Base-by-base conservation (phyloP, 192 early-diverging fungal genomes). In the Coemansia sp. region DNA sequence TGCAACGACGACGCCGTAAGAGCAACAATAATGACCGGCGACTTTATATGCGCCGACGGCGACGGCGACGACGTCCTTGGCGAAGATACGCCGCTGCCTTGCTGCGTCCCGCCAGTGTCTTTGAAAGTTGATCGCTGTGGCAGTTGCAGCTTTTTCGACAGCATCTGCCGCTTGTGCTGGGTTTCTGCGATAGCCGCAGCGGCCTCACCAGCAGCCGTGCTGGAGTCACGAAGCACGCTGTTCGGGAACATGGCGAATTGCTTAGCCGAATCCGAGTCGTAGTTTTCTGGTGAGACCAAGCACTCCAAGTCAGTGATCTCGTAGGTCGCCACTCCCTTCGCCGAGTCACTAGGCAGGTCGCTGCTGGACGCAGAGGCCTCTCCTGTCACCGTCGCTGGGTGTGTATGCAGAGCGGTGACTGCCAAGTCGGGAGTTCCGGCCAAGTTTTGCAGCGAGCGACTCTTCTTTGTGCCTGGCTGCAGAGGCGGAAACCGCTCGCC, bases 11-110 rank as follows among this genome's bases (percentile, higher is more conserved):
- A 91, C 22, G 94, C 94, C 2, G 94, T 96, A 45, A 96, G 78
- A 0, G 94, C 94, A 12, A 96, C 90, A 64, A 96, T 96, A 36
- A 96, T 93, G 7, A 94, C 94, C 4, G 89, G 92, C 6, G 88
- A 88, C 32, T 62, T 78, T n/a, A 74, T 65, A 0, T 67, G 51
- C 6, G 67, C 39, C 24, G 74, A 53, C 20, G 24, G 29, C 27
- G 69, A 82, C 1, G 75, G 64, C 12, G 80, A 84, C 4, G 82
- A 62, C 3, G 76, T 69, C 35, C 46, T 25, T 27, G 22, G 62
- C 17, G 61, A 51, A 51, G 25, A 1, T 22, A 35, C 32, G 32
- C 32, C 32, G 4, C 32, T 7, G 32, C 22, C 24, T 14, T 25
- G 11, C 25, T 12, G 66, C 24, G 29, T 39, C 36, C n/a, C 45